A percentile compares a stretch with the other conserved stretches of the same genome.
Conservation (phyloP, 1,139 yeast genomes). For the Kurtzmaniella quercitrusa region DNA sequence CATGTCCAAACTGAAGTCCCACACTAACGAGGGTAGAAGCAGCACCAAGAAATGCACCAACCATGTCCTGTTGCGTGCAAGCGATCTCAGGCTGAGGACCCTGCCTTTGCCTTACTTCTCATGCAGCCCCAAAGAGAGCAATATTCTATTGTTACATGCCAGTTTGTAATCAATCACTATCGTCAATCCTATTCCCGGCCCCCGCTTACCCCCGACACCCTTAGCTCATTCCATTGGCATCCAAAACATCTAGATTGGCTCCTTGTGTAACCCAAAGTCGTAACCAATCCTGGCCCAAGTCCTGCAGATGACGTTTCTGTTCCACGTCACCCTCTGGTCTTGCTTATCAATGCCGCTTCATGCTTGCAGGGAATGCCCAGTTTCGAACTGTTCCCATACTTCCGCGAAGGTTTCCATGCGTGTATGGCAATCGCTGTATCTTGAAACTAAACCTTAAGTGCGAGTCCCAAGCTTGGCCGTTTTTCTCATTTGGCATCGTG, state of each 20-base stretch:
- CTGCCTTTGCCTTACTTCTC: neutral
- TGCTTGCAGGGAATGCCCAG: neutral
- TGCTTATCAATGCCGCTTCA: neutral
- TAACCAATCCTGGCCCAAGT: neutral
- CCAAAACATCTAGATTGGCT: neutral
- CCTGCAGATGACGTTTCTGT: neutral
- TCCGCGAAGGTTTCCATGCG: neutral
- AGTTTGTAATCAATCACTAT: no score
- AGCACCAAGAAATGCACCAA: neutral
- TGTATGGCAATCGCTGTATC: neutral
- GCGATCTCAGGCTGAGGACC: neutral
- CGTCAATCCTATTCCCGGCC: no score
- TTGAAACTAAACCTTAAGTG: no score
- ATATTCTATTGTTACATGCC: neutral
- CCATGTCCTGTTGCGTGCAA: neutral
- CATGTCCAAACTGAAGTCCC: neutral
- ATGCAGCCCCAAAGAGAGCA: neutral
- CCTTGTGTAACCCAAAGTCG: neutral
- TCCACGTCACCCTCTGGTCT: neutral
- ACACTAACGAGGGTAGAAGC: neutral
- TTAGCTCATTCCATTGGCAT: neutral
- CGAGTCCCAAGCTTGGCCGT: neutral
- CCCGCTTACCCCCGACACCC: neutral
- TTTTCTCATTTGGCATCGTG: neutral
- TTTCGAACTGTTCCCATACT: neutral